A percentile compares a stretch with the other conserved stretches of the same genome.
These are phyloP conservation scores for Cryptosporidium canis DNA, from an alignment of 169 alveolate species.

Conservation along the genomic window DNA sequence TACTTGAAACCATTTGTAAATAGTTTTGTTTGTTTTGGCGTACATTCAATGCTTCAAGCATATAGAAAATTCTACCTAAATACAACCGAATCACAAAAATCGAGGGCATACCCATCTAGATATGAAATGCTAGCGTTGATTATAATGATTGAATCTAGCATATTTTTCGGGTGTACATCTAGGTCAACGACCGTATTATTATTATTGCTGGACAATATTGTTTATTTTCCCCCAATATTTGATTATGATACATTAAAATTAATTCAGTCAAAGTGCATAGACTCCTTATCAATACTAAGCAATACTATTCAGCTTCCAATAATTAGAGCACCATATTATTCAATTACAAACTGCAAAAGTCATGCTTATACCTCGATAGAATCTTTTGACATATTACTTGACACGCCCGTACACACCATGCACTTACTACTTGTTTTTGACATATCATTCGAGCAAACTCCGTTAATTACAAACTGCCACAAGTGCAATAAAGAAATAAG, in stretches of 20 bases:
- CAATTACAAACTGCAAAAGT: constrained; percentile 7
- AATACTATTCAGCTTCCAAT: constrained; percentile 30
- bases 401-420: not conserved
- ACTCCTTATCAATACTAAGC: constrained; percentile 35
- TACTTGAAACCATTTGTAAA: constrained; percentile 55
- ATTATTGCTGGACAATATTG: constrained; percentile 22
- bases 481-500: not conserved
- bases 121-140: constrained; percentile 30
- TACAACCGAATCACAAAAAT: not conserved
- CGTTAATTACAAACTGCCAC: not conserved
- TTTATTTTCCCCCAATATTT: constrained; percentile 52
- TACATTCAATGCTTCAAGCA: constrained; percentile 60
- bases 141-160: constrained; percentile 12
- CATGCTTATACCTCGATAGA: constrained; percentile 39
- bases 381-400: not conserved
- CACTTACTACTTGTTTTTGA: constrained; percentile 33
- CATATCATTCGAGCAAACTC: constrained; percentile 10
- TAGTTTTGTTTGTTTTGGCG: constrained; percentile 40
- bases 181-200: constrained; percentile 9
- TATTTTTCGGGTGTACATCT: constrained; percentile 29
- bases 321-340: constrained; percentile 39
- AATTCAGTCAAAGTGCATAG: constrained; percentile 63
- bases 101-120: constrained; percentile 34
- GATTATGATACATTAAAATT: constrained; percentile 33
- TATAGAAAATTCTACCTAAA: constrained; percentile 26